phyloP scores from a whole-genome alignment of 2,329 filamentous ascomycete genomes.

The Phyllosticta paracitricarpa region DNA sequence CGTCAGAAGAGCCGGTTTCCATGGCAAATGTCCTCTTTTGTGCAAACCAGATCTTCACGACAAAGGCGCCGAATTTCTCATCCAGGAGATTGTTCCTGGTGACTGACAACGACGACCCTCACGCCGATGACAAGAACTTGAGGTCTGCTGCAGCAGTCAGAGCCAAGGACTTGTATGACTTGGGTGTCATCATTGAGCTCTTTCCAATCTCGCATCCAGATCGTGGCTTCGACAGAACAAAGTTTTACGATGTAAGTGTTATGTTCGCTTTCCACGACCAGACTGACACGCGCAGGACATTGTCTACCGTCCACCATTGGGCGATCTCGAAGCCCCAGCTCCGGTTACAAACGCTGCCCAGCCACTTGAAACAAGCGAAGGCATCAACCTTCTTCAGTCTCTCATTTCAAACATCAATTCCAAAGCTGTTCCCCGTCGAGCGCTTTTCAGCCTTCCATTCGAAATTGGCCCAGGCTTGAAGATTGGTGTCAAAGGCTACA shows the following conservation, averaged over 20 bases:
- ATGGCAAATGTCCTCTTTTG: slow-evolving; percentile 92
- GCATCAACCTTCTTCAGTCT: slow-evolving; percentile 67
- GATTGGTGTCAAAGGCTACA: slow-evolving; percentile 90
- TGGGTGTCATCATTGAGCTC: slow-evolving; percentile 83
- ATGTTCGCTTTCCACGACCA: not conserved
- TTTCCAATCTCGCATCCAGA: slow-evolving; percentile 74
- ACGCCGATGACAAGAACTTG: slow-evolving; percentile 59
- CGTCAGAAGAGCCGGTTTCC: slow-evolving; percentile 58
- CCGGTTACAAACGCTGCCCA: slow-evolving; percentile 46
- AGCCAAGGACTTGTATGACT: slow-evolving; percentile 89
- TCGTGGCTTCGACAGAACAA: slow-evolving; percentile 65
- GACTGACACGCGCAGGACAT: slow-evolving; percentile 54
- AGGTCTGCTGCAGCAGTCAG: slow-evolving; percentile 71
- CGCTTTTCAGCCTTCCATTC: slow-evolving; percentile 78
- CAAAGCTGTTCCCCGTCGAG: slow-evolving; percentile 73
- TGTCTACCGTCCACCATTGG: slow-evolving; percentile 62
- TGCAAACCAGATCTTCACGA: slow-evolving; percentile 93
- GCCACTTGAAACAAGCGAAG: slow-evolving; percentile 59
- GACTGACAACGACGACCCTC: slow-evolving; percentile 86
- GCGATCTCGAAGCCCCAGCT: slow-evolving; percentile 57
- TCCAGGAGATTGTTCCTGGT: slow-evolving; percentile 91
- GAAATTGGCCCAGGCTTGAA: slow-evolving; percentile 76
- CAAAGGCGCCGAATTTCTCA: slow-evolving; percentile 86
- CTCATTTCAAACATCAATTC: slow-evolving; percentile 84
- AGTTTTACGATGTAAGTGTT: slow-evolving; percentile 74